These are phyloP conservation scores for Sugiyamaella chiloensis DNA, from an alignment of 805 yeast species.

Conservation along the genomic window DNA sequence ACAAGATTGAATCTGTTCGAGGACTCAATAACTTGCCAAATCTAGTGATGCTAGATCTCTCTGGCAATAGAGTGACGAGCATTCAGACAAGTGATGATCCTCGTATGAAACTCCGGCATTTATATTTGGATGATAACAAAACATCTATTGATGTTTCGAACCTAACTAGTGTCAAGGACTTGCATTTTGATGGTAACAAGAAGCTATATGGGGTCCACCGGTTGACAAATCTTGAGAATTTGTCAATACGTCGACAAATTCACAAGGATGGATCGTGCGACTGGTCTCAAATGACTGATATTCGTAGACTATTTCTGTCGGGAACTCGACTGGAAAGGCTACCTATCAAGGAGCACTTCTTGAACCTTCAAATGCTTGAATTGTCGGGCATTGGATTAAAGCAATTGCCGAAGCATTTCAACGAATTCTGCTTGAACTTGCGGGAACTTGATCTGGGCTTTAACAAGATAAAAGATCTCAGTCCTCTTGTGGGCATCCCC, in stretches of 20 bases:
- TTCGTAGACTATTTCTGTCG: slow-evolving; percentile 40
- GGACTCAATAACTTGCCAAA: slow-evolving; percentile 29
- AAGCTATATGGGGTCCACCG: slow-evolving; percentile 32
- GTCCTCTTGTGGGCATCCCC: slow-evolving; percentile 27
- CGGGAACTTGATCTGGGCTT: slow-evolving; percentile 34
- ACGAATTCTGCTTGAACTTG: slow-evolving; percentile 27
- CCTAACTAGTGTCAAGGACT: slow-evolving; percentile 15
- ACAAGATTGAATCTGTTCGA: slow-evolving; percentile 23
- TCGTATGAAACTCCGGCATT: slow-evolving; percentile 34
- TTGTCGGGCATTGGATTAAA: slow-evolving; percentile 27
- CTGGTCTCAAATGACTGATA: slow-evolving; percentile 27
- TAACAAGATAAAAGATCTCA: slow-evolving; percentile 28
- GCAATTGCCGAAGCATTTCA: slow-evolving; percentile 28
- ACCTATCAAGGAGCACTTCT: slow-evolving; percentile 25
- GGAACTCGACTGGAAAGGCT: slow-evolving; percentile 31
- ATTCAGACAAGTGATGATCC: background rate
- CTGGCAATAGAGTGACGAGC: slow-evolving; percentile 31
- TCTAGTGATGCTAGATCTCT: slow-evolving; percentile 40
- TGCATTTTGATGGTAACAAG: slow-evolving; percentile 25
- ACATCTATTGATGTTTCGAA: slow-evolving; percentile 31
- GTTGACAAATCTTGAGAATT: slow-evolving; percentile 39
- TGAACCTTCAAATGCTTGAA: slow-evolving; percentile 33
- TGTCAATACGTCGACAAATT: slow-evolving; percentile 34
- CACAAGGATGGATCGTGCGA: slow-evolving; percentile 4
- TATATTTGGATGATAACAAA: slow-evolving; percentile 38